Evolutionary conservation across 805 yeast genomes (phyloP).

Genomic region (Candida koratica): DNA sequence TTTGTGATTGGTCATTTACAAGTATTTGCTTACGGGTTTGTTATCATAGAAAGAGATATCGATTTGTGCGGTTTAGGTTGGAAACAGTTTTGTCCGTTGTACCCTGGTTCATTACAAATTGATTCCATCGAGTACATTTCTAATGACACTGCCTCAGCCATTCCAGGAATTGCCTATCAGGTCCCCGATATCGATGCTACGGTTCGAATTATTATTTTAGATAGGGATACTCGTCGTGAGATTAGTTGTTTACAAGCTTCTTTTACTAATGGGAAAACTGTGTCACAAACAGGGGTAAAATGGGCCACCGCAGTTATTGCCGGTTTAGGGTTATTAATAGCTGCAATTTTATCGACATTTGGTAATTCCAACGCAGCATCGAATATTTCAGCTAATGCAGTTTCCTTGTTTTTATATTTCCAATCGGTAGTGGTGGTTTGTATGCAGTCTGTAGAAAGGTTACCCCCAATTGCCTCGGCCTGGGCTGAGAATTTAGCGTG

Average conservation of each 20-base stretch:
- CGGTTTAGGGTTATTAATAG: slow-evolving; percentile 77
- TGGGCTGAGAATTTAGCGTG: slow-evolving; percentile 92
- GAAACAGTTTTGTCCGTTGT: slow-evolving; percentile 88
- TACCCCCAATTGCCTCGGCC: slow-evolving; percentile 89
- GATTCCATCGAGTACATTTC: slow-evolving; percentile 64
- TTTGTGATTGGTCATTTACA: slow-evolving; percentile 65
- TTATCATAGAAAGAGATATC: slow-evolving; percentile 52
- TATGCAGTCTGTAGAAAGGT: slow-evolving; percentile 79
- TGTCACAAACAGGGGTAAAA: slow-evolving; percentile 73
- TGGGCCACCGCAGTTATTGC: slow-evolving; percentile 94
- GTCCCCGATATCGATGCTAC: slow-evolving; percentile 87
- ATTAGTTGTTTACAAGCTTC: slow-evolving; percentile 75
- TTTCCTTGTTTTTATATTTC: slow-evolving; percentile 79
- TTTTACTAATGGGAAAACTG: slow-evolving; percentile 75
- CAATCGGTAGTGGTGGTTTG: slow-evolving; percentile 81
- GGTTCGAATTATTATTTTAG: slow-evolving; percentile 51
- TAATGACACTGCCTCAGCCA: slow-evolving; percentile 43
- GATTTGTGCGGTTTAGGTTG: slow-evolving; percentile 66
- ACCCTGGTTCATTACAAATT: slow-evolving; percentile 76
- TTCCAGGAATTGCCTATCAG: slow-evolving; percentile 82
- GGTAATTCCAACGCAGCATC: slow-evolving; percentile 90
- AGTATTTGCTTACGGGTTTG: slow-evolving; percentile 84
- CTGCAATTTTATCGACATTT: slow-evolving; percentile 78
- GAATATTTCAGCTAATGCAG: slow-evolving; percentile 81
- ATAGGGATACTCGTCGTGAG: slow-evolving; percentile 37